Conservation (phyloP, 2,329 filamentous ascomycete species). For the Zopfia rhizophila region DNA sequence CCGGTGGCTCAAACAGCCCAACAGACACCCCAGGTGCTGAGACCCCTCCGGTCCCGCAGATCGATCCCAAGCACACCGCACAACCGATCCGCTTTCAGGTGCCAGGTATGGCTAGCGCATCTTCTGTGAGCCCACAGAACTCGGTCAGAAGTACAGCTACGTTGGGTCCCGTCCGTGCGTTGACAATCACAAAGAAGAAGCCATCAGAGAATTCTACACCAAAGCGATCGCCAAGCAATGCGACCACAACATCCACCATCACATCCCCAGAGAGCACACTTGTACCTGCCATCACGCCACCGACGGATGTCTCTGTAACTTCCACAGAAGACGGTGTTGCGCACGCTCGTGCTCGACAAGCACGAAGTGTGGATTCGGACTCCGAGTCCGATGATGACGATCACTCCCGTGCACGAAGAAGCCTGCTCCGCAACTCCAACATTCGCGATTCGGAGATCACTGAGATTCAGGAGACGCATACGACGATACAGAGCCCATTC, state of each 20-base stretch:
- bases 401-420: slow-evolving; percentile 44
- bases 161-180: slow-evolving; percentile 56
- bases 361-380: slow-evolving; percentile 37
- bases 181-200: slow-evolving; percentile 57
- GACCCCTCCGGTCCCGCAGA: slow-evolving; percentile 77
- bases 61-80: slow-evolving; percentile 66
- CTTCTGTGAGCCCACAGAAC: slow-evolving; percentile 44
- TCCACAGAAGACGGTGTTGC: slow-evolving; percentile 44
- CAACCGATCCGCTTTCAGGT: slow-evolving; percentile 54
- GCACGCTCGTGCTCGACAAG: slow-evolving; percentile 45
- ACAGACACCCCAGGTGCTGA: slow-evolving; percentile 58
- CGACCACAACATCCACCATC: slow-evolving; percentile 30
- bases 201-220: slow-evolving; percentile 34
- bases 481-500: slow-evolving; percentile 47
- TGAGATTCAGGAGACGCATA: slow-evolving; percentile 51
- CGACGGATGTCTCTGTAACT: slow-evolving; percentile 43
- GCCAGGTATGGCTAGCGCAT: slow-evolving; percentile 42
- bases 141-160: slow-evolving; percentile 51
- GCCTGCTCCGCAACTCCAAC: slow-evolving; percentile 40
- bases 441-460: slow-evolving; percentile 43
- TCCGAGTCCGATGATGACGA: slow-evolving; percentile 48
- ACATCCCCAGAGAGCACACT: slow-evolving; percentile 26
- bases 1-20: slow-evolving; percentile 66
- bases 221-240: slow-evolving; percentile 37
- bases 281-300: slow-evolving; percentile 37